Conservation (phyloP, 2,329 filamentous ascomycete genomes). For the Talaromyces sp. region DNA sequence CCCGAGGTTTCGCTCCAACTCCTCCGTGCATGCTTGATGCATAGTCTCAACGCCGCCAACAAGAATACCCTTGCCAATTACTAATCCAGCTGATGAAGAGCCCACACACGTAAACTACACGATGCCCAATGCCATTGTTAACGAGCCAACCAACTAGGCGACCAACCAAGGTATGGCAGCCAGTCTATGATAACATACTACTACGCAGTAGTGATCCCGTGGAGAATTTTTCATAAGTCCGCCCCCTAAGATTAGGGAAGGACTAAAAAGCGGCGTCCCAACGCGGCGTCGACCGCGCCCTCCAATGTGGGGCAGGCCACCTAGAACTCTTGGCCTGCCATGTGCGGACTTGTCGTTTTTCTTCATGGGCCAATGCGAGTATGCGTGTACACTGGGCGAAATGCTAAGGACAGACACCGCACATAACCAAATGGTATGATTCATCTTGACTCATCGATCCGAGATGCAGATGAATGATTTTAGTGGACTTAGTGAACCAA, state of each 20-base stretch:
- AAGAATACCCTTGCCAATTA: not conserved
- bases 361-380: not conserved
- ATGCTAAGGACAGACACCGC: no score
- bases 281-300: not conserved
- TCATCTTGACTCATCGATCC: constrained; percentile 5
- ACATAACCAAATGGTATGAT: no score
- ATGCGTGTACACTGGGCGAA: not conserved
- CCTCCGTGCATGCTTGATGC: not conserved
- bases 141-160: not conserved
- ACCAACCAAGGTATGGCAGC: not conserved
- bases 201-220: not conserved
- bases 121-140: not conserved
- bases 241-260: no score
- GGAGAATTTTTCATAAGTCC: not conserved
- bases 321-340: not conserved
- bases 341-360: not conserved
- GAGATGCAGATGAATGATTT: no score
- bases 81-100: not conserved
- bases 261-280: not conserved
- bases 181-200: not conserved
- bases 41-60: no score
- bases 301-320: not conserved
- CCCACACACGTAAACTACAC: not conserved
- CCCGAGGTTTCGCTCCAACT: not conserved
- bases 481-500: no score